Conservation (phyloP, 2,329 filamentous ascomycete species). For the Podosphaera leucotricha region DNA sequence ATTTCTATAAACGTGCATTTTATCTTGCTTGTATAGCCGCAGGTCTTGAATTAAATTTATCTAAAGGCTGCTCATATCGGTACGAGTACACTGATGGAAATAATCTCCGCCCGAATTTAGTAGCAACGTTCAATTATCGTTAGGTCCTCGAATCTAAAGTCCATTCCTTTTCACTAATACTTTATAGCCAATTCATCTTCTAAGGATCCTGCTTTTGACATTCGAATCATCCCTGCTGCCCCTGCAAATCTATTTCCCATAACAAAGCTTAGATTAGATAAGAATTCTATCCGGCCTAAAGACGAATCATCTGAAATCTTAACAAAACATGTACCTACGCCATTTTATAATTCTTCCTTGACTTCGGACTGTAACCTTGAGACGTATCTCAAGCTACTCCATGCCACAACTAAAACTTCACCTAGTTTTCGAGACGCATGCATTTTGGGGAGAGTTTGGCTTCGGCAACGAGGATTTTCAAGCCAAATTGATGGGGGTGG, state of each 20-base stretch:
- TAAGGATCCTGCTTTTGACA: slow-evolving; percentile 24
- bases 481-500: slow-evolving; percentile 50
- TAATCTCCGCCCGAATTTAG: slow-evolving; percentile 45
- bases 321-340: slow-evolving; percentile 28
- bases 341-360: slow-evolving; percentile 75
- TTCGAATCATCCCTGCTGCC: slow-evolving; percentile 57
- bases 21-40: slow-evolving; percentile 66
- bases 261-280: slow-evolving; percentile 44
- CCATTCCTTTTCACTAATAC: neutral
- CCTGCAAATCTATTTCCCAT: slow-evolving; percentile 44
- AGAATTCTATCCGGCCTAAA: slow-evolving; percentile 43
- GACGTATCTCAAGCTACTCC: slow-evolving; percentile 51
- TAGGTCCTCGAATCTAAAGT: neutral
- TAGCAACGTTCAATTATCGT: slow-evolving; percentile 18
- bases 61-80: slow-evolving; percentile 28
- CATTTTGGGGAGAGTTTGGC: slow-evolving; percentile 67
- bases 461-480: slow-evolving; percentile 64
- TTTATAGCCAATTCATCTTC: slow-evolving; percentile 14
- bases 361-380: slow-evolving; percentile 54
- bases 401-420: slow-evolving; percentile 37
- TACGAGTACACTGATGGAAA: slow-evolving; percentile 54
- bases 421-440: slow-evolving; percentile 52
- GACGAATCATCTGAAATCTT: slow-evolving; percentile 21
- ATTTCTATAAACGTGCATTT: slow-evolving; percentile 85
- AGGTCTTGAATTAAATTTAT: slow-evolving; percentile 33